Percentiles rank a stretch among this genome's conserved stretches.
phyloP scores from a whole-genome alignment of 176 grass and related monocot species.

The Oropetium thomaeum region DNA sequence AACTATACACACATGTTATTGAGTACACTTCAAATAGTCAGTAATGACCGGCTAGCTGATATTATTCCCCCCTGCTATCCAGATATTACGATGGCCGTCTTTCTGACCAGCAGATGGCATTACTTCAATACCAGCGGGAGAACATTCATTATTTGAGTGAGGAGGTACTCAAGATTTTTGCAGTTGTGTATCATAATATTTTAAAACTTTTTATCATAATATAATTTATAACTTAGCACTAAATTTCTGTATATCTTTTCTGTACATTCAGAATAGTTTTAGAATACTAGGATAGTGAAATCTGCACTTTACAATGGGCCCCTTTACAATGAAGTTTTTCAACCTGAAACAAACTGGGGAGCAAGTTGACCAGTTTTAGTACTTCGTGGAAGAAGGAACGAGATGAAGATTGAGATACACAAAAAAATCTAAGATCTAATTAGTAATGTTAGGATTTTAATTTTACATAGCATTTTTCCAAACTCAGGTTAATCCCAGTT shows the following conservation, averaged over 20 bases:
- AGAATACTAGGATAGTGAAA: background rate
- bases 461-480: background rate
- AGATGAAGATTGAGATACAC: background rate
- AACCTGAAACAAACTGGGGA: background rate
- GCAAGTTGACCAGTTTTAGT: background rate
- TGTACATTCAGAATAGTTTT: background rate
- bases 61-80: background rate
- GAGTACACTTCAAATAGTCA: background rate
- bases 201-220: too few relatives aligned
- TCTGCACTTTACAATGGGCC: background rate
- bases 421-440: constrained; percentile 5
- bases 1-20: background rate
- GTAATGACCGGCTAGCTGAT: background rate
- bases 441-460: background rate
- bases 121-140: constrained; percentile 97
- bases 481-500: background rate
- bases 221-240: constrained; percentile 3
- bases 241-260: constrained; percentile 18
- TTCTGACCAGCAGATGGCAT: constrained; percentile 97
- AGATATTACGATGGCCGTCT: constrained; percentile 87
- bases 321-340: background rate
- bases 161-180: constrained; percentile 58
- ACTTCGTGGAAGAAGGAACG: constrained; percentile 15
- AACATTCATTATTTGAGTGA: constrained; percentile 98
- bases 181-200: constrained; percentile 5